phyloP scores from a whole-genome alignment of 2,329 filamentous ascomycete genomes.

The Gyromitra esculenta region DNA sequence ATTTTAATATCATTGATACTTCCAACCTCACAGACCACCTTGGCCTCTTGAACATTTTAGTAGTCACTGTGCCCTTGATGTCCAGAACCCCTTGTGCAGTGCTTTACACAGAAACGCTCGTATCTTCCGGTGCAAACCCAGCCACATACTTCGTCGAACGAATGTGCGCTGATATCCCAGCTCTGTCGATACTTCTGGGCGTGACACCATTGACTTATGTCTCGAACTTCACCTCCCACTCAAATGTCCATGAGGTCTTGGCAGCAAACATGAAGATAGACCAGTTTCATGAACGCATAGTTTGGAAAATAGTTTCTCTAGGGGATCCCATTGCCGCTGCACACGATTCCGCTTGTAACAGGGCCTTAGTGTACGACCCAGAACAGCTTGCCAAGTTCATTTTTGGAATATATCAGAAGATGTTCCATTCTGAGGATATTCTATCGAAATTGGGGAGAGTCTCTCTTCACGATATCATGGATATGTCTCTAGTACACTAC shows the following conservation, averaged over 20 bases:
- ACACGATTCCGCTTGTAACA: constrained; percentile 56
- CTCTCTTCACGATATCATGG: background rate
- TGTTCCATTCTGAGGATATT: constrained; percentile 63
- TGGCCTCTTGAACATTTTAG: constrained; percentile 63
- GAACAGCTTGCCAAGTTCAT: constrained; percentile 61
- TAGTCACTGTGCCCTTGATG: constrained; percentile 65
- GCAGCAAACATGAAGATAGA: constrained; percentile 48
- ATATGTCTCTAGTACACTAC: constrained; percentile 44
- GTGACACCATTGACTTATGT: constrained; percentile 62
- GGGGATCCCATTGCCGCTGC: constrained; percentile 43
- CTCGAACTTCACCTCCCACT: constrained; percentile 36
- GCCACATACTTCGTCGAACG: constrained; percentile 61
- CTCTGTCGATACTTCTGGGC: constrained; percentile 66
- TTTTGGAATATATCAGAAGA: constrained; percentile 62
- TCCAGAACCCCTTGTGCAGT: constrained; percentile 62
- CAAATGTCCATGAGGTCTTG: constrained; percentile 57
- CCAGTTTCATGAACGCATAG: constrained; percentile 42
- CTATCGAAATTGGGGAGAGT: constrained; percentile 6
- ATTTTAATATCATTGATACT: constrained; percentile 70
- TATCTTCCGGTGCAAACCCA: constrained; percentile 59
- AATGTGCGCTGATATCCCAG: constrained; percentile 64
- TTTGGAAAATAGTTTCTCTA: constrained; percentile 50
- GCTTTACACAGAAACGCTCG: constrained; percentile 65
- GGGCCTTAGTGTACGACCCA: constrained; percentile 60
- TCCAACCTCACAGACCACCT: constrained; percentile 64